These are phyloP conservation scores for Wickerhamiella shivajii DNA, from an alignment of 805 yeast genomes.

Conservation along the genomic window DNA sequence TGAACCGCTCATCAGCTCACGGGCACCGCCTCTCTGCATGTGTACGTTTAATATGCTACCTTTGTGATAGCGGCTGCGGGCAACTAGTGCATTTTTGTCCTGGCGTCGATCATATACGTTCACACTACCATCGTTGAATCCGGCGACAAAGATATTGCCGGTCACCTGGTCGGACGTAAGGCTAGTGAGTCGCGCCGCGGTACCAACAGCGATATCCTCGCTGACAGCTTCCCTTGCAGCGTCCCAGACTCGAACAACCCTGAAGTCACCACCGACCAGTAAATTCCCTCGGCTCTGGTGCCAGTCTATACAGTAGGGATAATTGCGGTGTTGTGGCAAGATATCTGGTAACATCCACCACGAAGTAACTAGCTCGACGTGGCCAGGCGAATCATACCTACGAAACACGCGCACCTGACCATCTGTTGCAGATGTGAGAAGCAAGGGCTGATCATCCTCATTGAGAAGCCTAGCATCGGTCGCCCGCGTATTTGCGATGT, in stretches of 20 bases:
- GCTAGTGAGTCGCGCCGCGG: slow-evolving; percentile 75
- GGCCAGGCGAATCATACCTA: slow-evolving; percentile 44
- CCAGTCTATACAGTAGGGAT: slow-evolving; percentile 87
- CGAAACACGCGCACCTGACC: slow-evolving; percentile 84
- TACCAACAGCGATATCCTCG: slow-evolving; percentile 79
- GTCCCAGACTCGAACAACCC: slow-evolving; percentile 87
- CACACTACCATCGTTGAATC: slow-evolving; percentile 80
- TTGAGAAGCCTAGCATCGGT: slow-evolving; percentile 77
- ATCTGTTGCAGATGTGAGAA: slow-evolving; percentile 82
- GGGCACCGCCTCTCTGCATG: slow-evolving; percentile 91
- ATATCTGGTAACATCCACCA: slow-evolving; percentile 91
- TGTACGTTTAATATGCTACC: slow-evolving; percentile 61
- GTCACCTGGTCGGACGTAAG: slow-evolving; percentile 92
- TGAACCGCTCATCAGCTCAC: slow-evolving; percentile 72
- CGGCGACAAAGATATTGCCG: slow-evolving; percentile 79
- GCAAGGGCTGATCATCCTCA: slow-evolving; percentile 80
- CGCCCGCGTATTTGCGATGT: slow-evolving; percentile 76
- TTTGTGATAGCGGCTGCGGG: slow-evolving; percentile 52
- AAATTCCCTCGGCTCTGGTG: slow-evolving; percentile 89
- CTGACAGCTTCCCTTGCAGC: slow-evolving; percentile 85
- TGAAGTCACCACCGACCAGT: slow-evolving; percentile 87
- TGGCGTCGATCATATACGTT: slow-evolving; percentile 83
- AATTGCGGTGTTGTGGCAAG: slow-evolving; percentile 60
- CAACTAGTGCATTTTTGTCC: slow-evolving; percentile 73
- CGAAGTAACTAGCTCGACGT: slow-evolving; percentile 55